Base-by-base conservation (phyloP, 495 filamentous ascomycete genomes). In the Hypomontagnella submonticulosa region DNA sequence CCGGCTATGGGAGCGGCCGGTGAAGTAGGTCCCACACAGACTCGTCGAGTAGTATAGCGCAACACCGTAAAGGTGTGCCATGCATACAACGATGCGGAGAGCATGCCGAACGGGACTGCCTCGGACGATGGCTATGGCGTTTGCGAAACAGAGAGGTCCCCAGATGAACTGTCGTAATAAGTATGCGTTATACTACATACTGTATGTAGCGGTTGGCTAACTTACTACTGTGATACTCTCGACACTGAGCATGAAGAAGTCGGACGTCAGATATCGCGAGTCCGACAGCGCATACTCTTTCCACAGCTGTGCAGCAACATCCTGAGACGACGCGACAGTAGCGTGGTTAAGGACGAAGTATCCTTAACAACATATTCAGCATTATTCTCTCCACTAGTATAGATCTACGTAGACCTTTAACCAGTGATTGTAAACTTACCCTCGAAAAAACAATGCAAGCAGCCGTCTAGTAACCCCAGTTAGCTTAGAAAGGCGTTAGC, bases 251-350 rank as follows among this genome's bases (percentile, higher is more conserved):
- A 96, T 91, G 71, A 96, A 90, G 0, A 86, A 82, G 69, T 97
- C 89, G 7, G 85, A 85, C 4, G 87, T 91, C 71, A 96, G 78
- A 66, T 96, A 96, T 34, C 92, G 85, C 27, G 90, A 93, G 75
- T 96, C 92, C 13, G 90, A 92, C 36, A 90, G 81, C 5, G 90
- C 83, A 79, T 96, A 96, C 71, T 96, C 92, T 70, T 95, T 96
- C 92, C 92, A 96, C 34, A 95, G 75, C 75, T 95, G 91, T 0
- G 89, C 89, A 40, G 92, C 87, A 0, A 93, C 68, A 23, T 67
- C 62, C 46, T 83, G 77, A 1, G 73, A 77, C 1, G 72, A 71
- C 1, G 77, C 67, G 34, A 83, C 16, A 12, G 71, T 65, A 4
- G 78, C 75, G 77, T 89, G 88, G 72, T 92, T 87, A 59, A 84